Base-by-base conservation (phyloP, 768 basidiomycete species). In the Tremella fuciformis region DNA sequence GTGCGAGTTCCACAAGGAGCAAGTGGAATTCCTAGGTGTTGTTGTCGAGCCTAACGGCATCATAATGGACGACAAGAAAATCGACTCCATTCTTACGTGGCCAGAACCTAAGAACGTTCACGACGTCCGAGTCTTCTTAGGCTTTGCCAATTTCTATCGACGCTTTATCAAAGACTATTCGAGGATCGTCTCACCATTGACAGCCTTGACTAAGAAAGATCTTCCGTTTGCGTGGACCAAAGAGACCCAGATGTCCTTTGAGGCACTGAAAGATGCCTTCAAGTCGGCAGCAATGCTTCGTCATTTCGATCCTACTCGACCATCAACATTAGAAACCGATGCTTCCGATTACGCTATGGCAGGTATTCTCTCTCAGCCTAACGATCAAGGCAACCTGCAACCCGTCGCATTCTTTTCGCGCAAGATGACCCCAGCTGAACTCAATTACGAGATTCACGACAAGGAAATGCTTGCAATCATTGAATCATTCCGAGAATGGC, bases 391-490 rank as follows among this genome's bases (percentile, higher is more conserved):
- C 9, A 24, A 25, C 15, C 34, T 52, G 50, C 49, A 56, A 26
- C 65, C 65, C 9, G 42, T 67, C 6, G 63, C 55, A 2, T 60
- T 67, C 42, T 51, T 39, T 15, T 67, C 65, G 29, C 24, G 65
- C 8, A 54, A 55, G 37, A 49, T 67, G 25, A 67, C 59, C 9
- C 29, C 61, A 0, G 67, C 79, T 0, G 79, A n/a, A n/a, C n/a
- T n/a, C n/a, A n/a, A n/a, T n/a, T n/a, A n/a, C n/a, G n/a, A n/a
- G n/a, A n/a, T n/a, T 18, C 77, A 83, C 57, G 79, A 85, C 58
- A 80, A 81, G 61, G 83, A 84, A 71, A 67, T 83, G 13, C 73
- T 83, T 0, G 80, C 80, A 0, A 78, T 84, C 47, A 67, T 83
- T n/a, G 29, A 69, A 25, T 74, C 76, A 0, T 53, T 67, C 24